A percentile compares a stretch with the other conserved stretches of the same genome.
Evolutionary conservation across 441 rosid species (phyloP).

Genomic region (Adansonia gregorii): DNA sequence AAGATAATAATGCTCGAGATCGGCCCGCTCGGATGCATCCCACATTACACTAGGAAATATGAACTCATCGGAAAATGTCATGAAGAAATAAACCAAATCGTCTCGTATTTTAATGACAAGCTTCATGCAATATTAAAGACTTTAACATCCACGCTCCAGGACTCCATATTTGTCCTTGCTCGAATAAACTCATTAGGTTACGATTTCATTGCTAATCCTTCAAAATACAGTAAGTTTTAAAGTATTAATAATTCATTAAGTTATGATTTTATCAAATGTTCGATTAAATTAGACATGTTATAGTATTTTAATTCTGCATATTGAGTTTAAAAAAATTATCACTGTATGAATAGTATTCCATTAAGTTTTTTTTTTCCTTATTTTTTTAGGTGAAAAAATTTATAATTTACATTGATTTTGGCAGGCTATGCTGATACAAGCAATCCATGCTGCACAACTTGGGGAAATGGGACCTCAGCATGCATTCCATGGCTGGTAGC

Average conservation of each 20-base stretch:
- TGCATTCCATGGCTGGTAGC: slow-evolving; percentile 46
- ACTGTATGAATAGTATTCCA: not conserved
- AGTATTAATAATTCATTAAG: not conserved
- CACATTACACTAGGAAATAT: slow-evolving; percentile 31
- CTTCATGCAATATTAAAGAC: slow-evolving; percentile 39
- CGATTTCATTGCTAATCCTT: slow-evolving; percentile 44
- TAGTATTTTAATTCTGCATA: too few species aligned
- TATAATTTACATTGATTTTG: not conserved
- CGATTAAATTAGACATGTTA: too few species aligned
- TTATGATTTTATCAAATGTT: too few species aligned
- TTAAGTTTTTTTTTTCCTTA: not conserved
- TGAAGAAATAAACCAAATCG: slow-evolving; percentile 39
- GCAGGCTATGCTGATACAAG: slow-evolving; percentile 41
- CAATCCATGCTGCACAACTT: slow-evolving; percentile 52
- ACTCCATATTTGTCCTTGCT: slow-evolving; percentile 39
- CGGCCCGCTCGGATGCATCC: slow-evolving; percentile 56
- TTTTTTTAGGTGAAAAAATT: not conserved
- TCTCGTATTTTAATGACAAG: slow-evolving; percentile 36
- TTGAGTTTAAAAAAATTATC: too few species aligned
- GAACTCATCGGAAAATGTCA: slow-evolving; percentile 36
- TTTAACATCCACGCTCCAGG: slow-evolving; percentile 39
- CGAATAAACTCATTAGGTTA: slow-evolving; percentile 39
- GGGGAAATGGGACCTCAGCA: slow-evolving; percentile 49
- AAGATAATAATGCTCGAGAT: slow-evolving; percentile 50
- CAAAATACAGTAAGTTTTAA: slow-evolving; percentile 39